Base-by-base conservation (phyloP, 202 grass and related monocot species). In the Hordeum pubiflorum region DNA sequence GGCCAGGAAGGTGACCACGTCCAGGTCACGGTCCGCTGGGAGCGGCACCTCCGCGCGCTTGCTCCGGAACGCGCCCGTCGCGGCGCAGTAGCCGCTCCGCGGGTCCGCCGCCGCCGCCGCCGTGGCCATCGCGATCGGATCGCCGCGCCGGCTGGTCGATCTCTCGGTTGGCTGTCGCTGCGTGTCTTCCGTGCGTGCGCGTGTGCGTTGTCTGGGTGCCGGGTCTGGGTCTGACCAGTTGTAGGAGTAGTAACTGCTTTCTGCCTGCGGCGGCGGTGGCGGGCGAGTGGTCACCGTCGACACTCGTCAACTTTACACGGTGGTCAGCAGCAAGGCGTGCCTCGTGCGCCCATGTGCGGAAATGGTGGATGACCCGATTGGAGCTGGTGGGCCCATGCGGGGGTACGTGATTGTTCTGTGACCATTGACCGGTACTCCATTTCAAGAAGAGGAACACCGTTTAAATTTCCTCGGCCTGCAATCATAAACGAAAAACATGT, bases 1-100 rank as follows among this genome's bases (percentile, higher is more conserved):
- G 11, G 86, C 63, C 46, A 97, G 92, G 88, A 97, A 97, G 17
- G 82, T 72, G 81, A 91, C 91, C 38, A 97, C 94, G 68, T 92
- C 90, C 66, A 94, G 59, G 76, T 94, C 63, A 2, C 57, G 76
- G 38, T 77, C 86, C 18, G 46, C 52, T 1, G 90, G 90, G 7
- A 92, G 94, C 68, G 89, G 63, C 15, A 94, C 81, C 31, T n/a
- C 31, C 10, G 48, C 55, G 56, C 89, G 91, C 88, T 87, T 92
- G 89, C 94, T 97, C 21, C 86, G 81, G 91, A 91, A 97, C n/a
- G 81, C 84, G 37, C 89, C 48, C 29, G 84, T 94, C 7, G 84
- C 64, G 10, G 88, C 32, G 81, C 92, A 88, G 84, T 88, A 92
- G 60, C 91, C 94, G 79, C 91, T 97, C 2, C 88, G 89, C 33